phyloP scores from a whole-genome alignment of 441 rosid species.

The Gossypium davidsonii region DNA sequence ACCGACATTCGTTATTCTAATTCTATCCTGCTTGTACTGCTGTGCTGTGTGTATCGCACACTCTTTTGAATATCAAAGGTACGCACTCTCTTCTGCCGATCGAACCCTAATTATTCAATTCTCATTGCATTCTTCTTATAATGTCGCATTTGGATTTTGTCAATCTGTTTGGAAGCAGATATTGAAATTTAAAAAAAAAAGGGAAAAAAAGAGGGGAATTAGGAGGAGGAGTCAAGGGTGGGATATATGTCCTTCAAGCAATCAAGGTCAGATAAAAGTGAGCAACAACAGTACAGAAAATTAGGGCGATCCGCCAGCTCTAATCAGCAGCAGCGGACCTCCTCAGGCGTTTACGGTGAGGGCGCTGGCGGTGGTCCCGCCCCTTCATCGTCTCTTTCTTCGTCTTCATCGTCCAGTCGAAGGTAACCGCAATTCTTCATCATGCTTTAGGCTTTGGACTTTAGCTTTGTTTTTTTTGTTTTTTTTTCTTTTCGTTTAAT shows the following conservation, averaged over 20 bases:
- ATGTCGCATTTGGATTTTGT: background rate
- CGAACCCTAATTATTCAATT: too few relatives aligned
- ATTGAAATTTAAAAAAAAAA: background rate
- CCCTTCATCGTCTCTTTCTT: slow-evolving; percentile 50
- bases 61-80: too few relatives aligned
- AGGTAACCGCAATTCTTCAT: slow-evolving; percentile 29
- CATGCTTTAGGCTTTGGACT: background rate
- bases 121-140: too few relatives aligned
- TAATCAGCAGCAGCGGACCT: slow-evolving; percentile 63
- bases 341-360: slow-evolving; percentile 58
- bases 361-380: slow-evolving; percentile 63
- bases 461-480: background rate
- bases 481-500: background rate
- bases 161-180: slow-evolving; percentile 25
- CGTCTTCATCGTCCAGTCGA: slow-evolving; percentile 41
- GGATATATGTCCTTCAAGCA: slow-evolving; percentile 99
- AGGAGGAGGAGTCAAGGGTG: slow-evolving; percentile 18
- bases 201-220: background rate
- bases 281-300: slow-evolving; percentile 57
- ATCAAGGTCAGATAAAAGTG: slow-evolving; percentile 77
- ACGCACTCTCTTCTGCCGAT: too few relatives aligned
- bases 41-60: too few relatives aligned
- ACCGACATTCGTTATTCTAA: too few relatives aligned
- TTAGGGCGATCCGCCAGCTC: slow-evolving; percentile 71
- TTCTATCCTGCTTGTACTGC: too few relatives aligned